These are phyloP conservation scores for Paraurostyla sp. DNA, from an alignment of 73 alveolate genomes.

Conservation along the genomic window DNA sequence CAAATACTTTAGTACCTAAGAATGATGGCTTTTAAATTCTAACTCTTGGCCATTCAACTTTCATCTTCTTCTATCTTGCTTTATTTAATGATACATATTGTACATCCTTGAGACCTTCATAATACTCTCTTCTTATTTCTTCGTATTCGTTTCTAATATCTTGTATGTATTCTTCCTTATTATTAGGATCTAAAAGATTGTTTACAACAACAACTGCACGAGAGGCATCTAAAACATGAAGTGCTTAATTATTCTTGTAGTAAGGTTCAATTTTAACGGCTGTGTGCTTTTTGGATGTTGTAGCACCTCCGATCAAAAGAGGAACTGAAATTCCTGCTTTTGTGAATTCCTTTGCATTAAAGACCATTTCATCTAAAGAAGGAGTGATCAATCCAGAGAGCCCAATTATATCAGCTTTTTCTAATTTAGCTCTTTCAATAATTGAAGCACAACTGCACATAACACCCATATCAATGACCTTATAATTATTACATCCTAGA, in stretches of 20 bases:
- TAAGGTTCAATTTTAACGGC: conserved; percentile 89
- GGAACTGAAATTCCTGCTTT: conserved; percentile 75
- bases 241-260: conserved; percentile 73
- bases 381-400: conserved; percentile 93
- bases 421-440: conserved; percentile 68
- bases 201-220: conserved; percentile 86
- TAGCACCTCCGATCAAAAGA: conserved; percentile 92
- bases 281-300: conserved; percentile 91
- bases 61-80: conserved; percentile 67
- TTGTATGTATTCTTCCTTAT: conserved; percentile 49
- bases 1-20: conserved; percentile 58
- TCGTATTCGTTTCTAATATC: conserved; percentile 84
- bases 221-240: conserved; percentile 90
- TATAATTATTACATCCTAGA: conserved; percentile 77
- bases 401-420: conserved; percentile 85
- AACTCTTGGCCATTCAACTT: conserved; percentile 60
- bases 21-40: conserved; percentile 54
- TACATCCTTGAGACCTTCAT: conserved; percentile 73
- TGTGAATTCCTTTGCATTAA: conserved; percentile 74
- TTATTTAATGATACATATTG: conserved; percentile 71
- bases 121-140: conserved; percentile 85
- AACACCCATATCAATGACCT: conserved; percentile 92
- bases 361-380: conserved; percentile 90
- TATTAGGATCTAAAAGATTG: conserved; percentile 70
- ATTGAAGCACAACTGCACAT: conserved; percentile 79